Conservation (phyloP, 768 basidiomycete genomes). For the Phlebiopsis gigantea region DNA sequence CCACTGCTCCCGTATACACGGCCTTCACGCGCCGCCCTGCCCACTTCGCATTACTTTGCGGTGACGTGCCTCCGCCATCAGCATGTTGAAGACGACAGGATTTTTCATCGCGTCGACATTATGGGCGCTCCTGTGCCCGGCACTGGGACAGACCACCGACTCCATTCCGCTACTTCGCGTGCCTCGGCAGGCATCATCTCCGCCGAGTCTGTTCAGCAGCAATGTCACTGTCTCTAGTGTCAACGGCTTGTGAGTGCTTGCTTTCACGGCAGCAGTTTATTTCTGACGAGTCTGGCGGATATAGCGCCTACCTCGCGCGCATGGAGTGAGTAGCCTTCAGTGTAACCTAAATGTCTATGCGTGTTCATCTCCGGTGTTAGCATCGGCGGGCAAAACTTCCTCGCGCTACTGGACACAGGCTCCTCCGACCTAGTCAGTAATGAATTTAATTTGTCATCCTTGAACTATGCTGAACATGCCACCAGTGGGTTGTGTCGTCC, state of each 20-base stretch:
- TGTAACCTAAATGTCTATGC: neutral
- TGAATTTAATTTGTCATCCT: neutral
- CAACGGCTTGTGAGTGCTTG: conserved; percentile 22
- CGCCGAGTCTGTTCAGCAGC: conserved; percentile 2
- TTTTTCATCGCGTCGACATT: neutral
- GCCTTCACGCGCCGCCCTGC: neutral
- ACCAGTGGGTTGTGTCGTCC: conserved; percentile 47
- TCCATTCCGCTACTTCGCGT: conserved; percentile 7
- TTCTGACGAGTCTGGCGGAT: neutral
- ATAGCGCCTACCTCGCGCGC: conserved; percentile 37
- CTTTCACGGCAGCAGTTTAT: neutral
- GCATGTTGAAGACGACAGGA: neutral
- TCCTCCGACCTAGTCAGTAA: conserved; percentile 48
- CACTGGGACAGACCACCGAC: neutral
- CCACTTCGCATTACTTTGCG: neutral
- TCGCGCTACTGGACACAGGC: conserved; percentile 49
- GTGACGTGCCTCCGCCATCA: neutral
- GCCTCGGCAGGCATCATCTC: conserved; percentile 1
- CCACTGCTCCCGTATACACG: neutral
- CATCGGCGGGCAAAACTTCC: conserved; percentile 38
- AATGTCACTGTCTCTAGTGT: conserved; percentile 15
- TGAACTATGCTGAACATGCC: neutral
- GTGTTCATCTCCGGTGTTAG: conserved; percentile 20
- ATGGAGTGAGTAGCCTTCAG: conserved; percentile 25
- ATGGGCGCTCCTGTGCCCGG: neutral